Conservation (phyloP, 345 rosid genomes). For the Nasturtium officinale region DNA sequence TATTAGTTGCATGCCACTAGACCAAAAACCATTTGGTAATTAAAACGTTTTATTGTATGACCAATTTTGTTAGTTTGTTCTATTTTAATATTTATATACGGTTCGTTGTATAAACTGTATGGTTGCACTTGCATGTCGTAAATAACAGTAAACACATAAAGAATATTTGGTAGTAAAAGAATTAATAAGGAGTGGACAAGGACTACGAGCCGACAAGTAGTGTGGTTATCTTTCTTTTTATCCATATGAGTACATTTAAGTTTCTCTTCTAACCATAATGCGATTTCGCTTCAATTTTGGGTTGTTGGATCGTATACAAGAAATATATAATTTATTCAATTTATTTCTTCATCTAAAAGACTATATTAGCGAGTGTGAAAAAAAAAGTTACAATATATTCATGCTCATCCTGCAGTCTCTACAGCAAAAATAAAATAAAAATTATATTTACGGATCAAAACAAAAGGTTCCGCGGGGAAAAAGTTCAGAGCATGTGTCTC, state of each 20-base stretch:
- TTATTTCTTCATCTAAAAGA: not conserved
- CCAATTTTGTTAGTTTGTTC: not conserved
- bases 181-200: not conserved
- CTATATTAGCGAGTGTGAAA: not conserved
- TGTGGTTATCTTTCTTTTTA: not conserved
- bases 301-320: conserved; percentile 13
- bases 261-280: conserved; percentile 18
- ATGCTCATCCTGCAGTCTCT: not conserved
- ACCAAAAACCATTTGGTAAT: too few species aligned
- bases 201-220: not conserved
- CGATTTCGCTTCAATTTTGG: conserved; percentile 15
- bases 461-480: conserved; percentile 22
- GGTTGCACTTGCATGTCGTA: not conserved
- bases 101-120: not conserved
- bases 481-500: conserved; percentile 21
- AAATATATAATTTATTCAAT: not conserved
- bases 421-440: not conserved
- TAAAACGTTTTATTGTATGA: too few species aligned
- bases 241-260: conserved; percentile 16
- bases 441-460: too few species aligned
- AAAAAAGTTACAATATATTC: not conserved
- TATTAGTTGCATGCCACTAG: too few species aligned
- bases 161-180: not conserved
- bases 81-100: not conserved
- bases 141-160: not conserved